A percentile compares a stretch with the other conserved stretches of the same genome.
Evolutionary conservation across 2,329 filamentous ascomycete genomes (phyloP).

Genomic region (Fusarium camptoceras): DNA sequence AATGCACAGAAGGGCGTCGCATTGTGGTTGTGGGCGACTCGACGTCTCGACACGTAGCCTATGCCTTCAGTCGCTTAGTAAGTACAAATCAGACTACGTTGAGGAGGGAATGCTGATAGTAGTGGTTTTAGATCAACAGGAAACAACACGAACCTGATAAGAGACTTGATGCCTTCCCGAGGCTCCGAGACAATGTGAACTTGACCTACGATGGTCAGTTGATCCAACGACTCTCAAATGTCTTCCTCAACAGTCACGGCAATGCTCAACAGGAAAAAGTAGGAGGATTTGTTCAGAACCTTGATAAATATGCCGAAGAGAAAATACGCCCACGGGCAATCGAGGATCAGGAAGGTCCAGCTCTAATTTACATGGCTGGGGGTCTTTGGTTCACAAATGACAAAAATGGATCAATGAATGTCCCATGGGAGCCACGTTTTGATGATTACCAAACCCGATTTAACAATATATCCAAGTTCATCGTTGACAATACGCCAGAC

Average conservation of each 20-base stretch:
- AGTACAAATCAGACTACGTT: rapidly evolving
- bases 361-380: conserved; percentile 32
- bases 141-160: not conserved
- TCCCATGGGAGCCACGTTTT: not conserved
- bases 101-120: not conserved
- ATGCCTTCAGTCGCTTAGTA: conserved; percentile 54
- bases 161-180: not conserved
- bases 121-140: not conserved
- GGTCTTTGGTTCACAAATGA: conserved; percentile 43
- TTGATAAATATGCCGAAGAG: conserved; percentile 29
- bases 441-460: not conserved
- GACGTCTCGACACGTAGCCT: conserved; percentile 68
- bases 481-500: not conserved
- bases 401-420: not conserved
- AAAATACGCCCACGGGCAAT: conserved; percentile 4
- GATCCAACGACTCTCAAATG: not conserved
- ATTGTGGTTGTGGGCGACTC: conserved; percentile 70
- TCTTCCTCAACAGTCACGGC: not conserved
- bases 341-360: conserved; percentile 33
- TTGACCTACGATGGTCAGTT: not conserved
- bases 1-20: conserved; percentile 63
- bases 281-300: conserved; percentile 6
- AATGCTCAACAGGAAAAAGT: not conserved
- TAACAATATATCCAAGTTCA: conserved; percentile 24
- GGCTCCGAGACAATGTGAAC: not conserved